Conservation (phyloP, 2,329 filamentous ascomycete genomes). For the Sporothrix variecibatus region DNA sequence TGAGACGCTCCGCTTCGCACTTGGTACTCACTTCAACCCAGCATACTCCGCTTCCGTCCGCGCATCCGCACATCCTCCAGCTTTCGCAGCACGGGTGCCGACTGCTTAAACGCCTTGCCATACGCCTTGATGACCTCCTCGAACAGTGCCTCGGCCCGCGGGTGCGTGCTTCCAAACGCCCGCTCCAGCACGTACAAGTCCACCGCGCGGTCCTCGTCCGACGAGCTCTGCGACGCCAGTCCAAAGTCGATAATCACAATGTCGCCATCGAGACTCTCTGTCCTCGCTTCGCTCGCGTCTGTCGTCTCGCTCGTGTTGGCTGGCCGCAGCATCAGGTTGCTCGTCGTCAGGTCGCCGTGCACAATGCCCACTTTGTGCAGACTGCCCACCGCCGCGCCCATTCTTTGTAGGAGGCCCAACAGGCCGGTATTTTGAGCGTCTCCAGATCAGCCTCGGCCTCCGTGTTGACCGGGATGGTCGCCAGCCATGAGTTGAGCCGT, state of each 20-base stretch:
- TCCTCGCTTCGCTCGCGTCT: slow-evolving; percentile 14
- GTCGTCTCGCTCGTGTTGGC: slow-evolving; percentile 20
- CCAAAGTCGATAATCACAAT: slow-evolving; percentile 95
- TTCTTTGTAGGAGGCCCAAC: slow-evolving; percentile 64
- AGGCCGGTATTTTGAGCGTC: slow-evolving; percentile 43
- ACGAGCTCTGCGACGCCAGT: slow-evolving; percentile 74
- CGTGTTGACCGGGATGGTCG: slow-evolving; percentile 43
- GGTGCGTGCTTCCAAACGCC: slow-evolving; percentile 93
- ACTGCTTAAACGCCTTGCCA: slow-evolving; percentile 71
- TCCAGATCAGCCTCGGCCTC: slow-evolving; percentile 17
- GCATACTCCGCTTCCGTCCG: slow-evolving; percentile 94
- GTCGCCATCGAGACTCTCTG: slow-evolving; percentile 60
- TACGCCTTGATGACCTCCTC: slow-evolving; percentile 74
- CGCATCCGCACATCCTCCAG: slow-evolving; percentile 91
- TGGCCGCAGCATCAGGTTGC: slow-evolving; percentile 81
- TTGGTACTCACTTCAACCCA: slow-evolving; percentile 60
- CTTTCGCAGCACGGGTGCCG: slow-evolving; percentile 71
- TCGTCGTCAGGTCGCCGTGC: slow-evolving; percentile 95
- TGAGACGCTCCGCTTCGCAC: too few relatives aligned
- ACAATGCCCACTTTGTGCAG: slow-evolving; percentile 85
- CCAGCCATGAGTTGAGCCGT: slow-evolving; percentile 69
- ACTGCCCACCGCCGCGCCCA: slow-evolving; percentile 70
- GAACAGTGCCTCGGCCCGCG: slow-evolving; percentile 77
- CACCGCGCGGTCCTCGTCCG: slow-evolving; percentile 92
- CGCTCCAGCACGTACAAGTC: slow-evolving; percentile 95